Evolutionary conservation across 176 grass and related monocot species (phyloP).

Genomic region (Urochloa ruziziensis): DNA sequence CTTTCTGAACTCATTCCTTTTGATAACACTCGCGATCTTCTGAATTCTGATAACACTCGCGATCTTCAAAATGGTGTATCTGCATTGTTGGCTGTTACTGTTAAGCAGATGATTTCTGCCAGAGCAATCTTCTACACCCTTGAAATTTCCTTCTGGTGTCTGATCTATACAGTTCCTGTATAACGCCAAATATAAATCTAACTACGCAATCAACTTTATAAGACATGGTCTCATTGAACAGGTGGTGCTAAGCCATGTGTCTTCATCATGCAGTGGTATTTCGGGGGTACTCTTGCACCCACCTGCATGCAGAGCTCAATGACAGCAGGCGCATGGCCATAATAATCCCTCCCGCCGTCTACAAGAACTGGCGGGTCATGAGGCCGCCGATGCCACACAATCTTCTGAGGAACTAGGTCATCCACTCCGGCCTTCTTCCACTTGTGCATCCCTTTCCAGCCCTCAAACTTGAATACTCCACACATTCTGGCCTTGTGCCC

Average conservation of each 20-base stretch:
- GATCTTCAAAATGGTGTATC: neutral
- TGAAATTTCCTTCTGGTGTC: neutral
- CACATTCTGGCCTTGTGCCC: constrained; percentile 85
- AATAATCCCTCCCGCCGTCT: constrained; percentile 56
- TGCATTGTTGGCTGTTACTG: neutral
- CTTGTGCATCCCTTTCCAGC: constrained; percentile 73
- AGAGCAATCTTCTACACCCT: neutral
- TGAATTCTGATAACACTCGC: neutral
- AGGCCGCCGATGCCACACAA: constrained; percentile 84
- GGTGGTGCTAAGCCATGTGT: constrained; percentile 54
- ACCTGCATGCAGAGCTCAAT: constrained; percentile 73
- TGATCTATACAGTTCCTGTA: constrained; percentile 22
- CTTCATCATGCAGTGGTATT: constrained; percentile 88
- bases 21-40: neutral
- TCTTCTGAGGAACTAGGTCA: constrained; percentile 68
- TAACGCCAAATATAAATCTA: neutral
- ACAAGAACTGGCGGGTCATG: constrained; percentile 77
- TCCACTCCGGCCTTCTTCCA: constrained; percentile 80
- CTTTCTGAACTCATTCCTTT: neutral
- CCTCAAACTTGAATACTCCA: constrained; percentile 79
- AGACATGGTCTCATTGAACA: neutral
- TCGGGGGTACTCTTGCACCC: constrained; percentile 59
- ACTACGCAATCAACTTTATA: neutral
- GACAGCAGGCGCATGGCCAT: constrained; percentile 86
- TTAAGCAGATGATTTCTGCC: neutral